These are phyloP conservation scores for Edaphochlamys debaryana DNA, from an alignment of 139 green algal species.

Conservation along the genomic window DNA sequence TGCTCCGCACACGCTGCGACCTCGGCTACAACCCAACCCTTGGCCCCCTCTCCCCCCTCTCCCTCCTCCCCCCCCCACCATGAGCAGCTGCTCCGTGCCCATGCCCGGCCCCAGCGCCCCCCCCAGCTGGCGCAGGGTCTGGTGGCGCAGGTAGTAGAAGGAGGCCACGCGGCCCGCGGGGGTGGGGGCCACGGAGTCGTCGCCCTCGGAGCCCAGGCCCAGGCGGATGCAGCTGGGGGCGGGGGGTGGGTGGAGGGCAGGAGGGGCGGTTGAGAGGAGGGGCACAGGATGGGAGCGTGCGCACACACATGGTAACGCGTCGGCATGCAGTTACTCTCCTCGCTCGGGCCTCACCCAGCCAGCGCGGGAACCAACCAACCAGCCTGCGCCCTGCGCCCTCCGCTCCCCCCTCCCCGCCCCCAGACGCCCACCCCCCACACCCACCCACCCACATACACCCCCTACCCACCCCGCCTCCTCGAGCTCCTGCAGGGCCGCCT, in stretches of 20 bases:
- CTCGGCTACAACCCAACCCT: too few species aligned
- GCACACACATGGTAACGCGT: conserved; percentile 8
- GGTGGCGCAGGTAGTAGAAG: conserved; percentile 97
- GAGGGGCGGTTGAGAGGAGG: neutral
- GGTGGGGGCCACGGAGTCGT: conserved; percentile 66
- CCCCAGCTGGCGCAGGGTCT: conserved; percentile 84
- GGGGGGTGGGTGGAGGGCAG: neutral
- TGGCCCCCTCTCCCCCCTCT: neutral
- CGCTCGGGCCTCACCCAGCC: too few species aligned
- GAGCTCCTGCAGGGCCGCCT: conserved; percentile 74
- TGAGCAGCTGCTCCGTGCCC: conserved; percentile 66
- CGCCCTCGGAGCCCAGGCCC: conserved; percentile 63
- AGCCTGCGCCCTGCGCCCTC: too few species aligned
- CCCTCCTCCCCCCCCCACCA: conserved; percentile 11
- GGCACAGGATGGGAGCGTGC: too few species aligned
- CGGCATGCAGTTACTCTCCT: too few species aligned
- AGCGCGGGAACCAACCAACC: too few species aligned
- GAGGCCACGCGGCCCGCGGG: conserved; percentile 85
- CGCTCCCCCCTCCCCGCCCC: neutral
- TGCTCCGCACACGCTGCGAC: too few species aligned
- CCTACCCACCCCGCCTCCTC: conserved; percentile 78
- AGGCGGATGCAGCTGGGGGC: conserved; percentile 1
- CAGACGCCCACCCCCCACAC: neutral
- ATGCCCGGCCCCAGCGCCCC: conserved; percentile 67
- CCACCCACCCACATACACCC: too few species aligned